A percentile compares a stretch with the other conserved stretches of the same genome.
These are phyloP conservation scores for Hypoxylon intermedium DNA, from an alignment of 495 filamentous ascomycete species.

Conservation along the genomic window DNA sequence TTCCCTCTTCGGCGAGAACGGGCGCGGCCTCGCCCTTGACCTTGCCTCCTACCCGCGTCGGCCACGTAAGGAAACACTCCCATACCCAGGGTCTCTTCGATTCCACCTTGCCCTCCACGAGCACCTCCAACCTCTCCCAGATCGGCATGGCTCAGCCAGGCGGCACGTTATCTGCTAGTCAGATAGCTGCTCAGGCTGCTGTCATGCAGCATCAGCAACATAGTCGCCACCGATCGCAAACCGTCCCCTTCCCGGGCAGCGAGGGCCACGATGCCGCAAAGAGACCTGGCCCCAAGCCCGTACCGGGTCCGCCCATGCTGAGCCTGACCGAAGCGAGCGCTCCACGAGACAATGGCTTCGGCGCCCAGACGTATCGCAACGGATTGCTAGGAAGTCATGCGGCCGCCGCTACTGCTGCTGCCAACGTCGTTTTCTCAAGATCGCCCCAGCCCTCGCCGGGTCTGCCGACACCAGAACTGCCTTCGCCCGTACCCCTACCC, in stretches of 20 bases:
- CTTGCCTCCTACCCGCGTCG: conserved; percentile 48
- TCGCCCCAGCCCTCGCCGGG: conserved; percentile 60
- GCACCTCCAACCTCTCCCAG: conserved; percentile 59
- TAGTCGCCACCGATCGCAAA: conserved; percentile 75
- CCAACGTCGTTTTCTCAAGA: conserved; percentile 84
- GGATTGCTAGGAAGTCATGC: conserved; percentile 69
- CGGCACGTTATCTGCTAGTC: conserved; percentile 67
- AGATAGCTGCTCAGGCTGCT: conserved; percentile 90
- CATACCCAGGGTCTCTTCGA: conserved; percentile 92
- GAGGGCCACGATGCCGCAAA: conserved; percentile 44
- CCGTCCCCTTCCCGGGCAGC: conserved; percentile 58
- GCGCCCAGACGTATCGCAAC: conserved; percentile 67
- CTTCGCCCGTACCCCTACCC: conserved; percentile 44
- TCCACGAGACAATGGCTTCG: conserved; percentile 61
- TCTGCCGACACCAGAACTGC: conserved; percentile 45
- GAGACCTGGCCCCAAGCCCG: conserved; percentile 45
- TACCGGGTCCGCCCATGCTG: conserved; percentile 60
- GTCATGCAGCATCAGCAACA: conserved; percentile 66
- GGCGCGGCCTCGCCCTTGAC: conserved; percentile 53
- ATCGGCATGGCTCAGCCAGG: conserved; percentile 49
- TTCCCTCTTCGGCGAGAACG: conserved; percentile 42
- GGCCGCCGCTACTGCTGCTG: conserved; percentile 78
- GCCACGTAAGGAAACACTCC: conserved; percentile 61
- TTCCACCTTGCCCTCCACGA: conserved; percentile 77
- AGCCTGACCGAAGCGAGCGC: conserved; percentile 63